A percentile compares a stretch with the other conserved stretches of the same genome.
Evolutionary conservation across 2,329 filamentous ascomycete species (phyloP).

Genomic region (Phaeosphaeria sp.): DNA sequence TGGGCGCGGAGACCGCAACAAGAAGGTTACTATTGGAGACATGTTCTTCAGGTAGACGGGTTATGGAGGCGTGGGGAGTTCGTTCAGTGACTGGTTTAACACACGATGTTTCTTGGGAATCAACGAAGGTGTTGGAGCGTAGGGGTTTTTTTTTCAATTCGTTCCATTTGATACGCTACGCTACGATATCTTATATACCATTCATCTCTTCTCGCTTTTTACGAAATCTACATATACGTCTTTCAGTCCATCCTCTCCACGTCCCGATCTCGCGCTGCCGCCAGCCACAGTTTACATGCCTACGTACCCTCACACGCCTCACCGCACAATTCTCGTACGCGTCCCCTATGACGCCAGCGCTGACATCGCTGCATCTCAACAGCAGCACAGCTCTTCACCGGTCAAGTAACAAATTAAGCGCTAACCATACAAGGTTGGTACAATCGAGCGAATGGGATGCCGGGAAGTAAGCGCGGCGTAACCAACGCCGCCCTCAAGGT

Average conservation of each 20-base stretch:
- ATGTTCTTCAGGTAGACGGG: constrained; percentile 30
- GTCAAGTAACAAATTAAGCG: constrained; percentile 16
- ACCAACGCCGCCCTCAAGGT: background rate
- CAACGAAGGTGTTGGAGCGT: no score
- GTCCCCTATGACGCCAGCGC: background rate
- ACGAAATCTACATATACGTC: background rate
- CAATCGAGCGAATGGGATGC: background rate
- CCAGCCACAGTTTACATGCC: background rate
- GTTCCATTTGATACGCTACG: no score
- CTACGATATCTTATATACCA: background rate
- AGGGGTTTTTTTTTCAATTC: background rate
- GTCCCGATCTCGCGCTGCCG: background rate
- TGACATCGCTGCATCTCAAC: constrained; percentile 10
- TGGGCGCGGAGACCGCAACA: constrained; percentile 31
- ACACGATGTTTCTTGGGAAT: no score
- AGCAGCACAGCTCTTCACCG: constrained; percentile 21
- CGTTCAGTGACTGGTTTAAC: background rate
- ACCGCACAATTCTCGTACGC: background rate
- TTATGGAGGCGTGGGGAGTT: background rate
- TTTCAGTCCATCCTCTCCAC: background rate
- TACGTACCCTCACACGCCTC: background rate
- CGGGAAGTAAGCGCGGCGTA: background rate
- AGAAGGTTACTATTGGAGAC: constrained; percentile 41
- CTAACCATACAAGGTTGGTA: background rate
- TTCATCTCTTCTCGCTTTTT: background rate